phyloP scores from a whole-genome alignment of 352 stramenopile genomes.

The Globisporangium nagaii region DNA sequence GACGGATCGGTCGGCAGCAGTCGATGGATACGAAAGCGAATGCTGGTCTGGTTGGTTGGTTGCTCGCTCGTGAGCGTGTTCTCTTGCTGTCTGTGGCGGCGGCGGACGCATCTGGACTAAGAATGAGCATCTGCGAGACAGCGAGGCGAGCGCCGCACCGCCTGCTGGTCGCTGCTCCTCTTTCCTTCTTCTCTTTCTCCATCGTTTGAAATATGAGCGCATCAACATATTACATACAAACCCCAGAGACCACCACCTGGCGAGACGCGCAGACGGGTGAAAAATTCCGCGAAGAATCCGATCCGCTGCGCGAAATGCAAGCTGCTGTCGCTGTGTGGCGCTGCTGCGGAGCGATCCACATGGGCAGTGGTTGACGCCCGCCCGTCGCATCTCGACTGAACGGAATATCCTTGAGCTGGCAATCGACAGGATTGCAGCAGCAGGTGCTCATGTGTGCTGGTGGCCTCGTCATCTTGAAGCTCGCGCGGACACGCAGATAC shows the following conservation, averaged over 20 bases:
- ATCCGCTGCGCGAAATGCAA: no score
- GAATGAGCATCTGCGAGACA: not conserved
- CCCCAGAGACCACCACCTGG: no score
- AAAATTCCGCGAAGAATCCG: no score
- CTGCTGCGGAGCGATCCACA: no score
- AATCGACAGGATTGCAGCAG: not conserved
- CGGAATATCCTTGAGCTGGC: not conserved
- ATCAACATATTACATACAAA: not conserved
- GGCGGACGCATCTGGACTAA: not conserved
- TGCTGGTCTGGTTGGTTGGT: no score
- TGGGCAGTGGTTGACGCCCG: not conserved
- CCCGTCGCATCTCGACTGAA: not conserved
- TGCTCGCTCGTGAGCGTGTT: no score
- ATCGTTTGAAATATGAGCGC: not conserved
- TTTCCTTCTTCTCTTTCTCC: not conserved
- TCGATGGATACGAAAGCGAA: no score
- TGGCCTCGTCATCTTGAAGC: not conserved
- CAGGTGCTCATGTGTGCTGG: not conserved
- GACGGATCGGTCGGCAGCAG: no score
- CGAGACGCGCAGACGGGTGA: no score
- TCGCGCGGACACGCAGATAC: no score
- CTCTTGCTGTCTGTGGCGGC: not conserved
- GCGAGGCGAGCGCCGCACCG: not conserved
- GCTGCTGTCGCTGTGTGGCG: no score
- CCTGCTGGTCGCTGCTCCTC: not conserved